phyloP scores from a whole-genome alignment of 768 basidiomycete species.

The Steccherinum ochraceum region DNA sequence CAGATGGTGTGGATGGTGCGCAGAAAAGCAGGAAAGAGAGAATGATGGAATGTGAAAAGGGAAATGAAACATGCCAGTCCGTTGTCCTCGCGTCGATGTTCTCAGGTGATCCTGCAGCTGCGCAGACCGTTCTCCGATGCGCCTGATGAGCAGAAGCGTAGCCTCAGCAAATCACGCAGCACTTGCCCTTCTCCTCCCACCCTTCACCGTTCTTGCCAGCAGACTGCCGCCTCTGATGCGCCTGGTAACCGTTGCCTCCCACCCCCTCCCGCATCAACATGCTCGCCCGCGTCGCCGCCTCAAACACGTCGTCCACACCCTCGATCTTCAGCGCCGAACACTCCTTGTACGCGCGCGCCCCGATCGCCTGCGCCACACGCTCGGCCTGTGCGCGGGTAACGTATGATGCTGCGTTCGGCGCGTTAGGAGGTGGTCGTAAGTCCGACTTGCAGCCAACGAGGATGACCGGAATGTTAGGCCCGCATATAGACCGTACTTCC shows the following conservation, averaged over 20 bases:
- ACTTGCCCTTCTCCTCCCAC: constrained; percentile 43
- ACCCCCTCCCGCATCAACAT: constrained; percentile 93
- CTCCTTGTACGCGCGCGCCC: constrained; percentile 92
- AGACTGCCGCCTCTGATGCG: constrained; percentile 48
- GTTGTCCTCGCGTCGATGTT: too few relatives aligned
- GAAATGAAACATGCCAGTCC: too few relatives aligned
- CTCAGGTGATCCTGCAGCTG: too few relatives aligned
- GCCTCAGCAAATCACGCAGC: constrained; percentile 66
- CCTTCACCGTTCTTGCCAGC: constrained; percentile 33
- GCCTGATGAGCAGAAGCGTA: too few relatives aligned
- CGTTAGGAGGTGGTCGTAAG: constrained; percentile 57
- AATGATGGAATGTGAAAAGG: too few relatives aligned
- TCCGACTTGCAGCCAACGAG: constrained; percentile 97
- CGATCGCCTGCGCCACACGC: constrained; percentile 74
- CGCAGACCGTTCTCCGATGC: too few relatives aligned
- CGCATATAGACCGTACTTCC: constrained; percentile 96
- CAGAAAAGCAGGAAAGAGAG: too few relatives aligned
- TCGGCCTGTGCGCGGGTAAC: constrained; percentile 80
- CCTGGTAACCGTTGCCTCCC: constrained; percentile 23
- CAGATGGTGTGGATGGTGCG: too few relatives aligned
- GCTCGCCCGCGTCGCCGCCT: constrained; percentile 92
- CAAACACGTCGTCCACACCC: constrained; percentile 96
- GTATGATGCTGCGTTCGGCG: constrained; percentile 45
- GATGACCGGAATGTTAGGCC: constrained; percentile 84
- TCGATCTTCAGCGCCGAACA: constrained; percentile 86